A percentile compares a stretch with the other conserved stretches of the same genome.
These are phyloP conservation scores for Salix exigua DNA, from an alignment of 345 rosid species.

Conservation along the genomic window DNA sequence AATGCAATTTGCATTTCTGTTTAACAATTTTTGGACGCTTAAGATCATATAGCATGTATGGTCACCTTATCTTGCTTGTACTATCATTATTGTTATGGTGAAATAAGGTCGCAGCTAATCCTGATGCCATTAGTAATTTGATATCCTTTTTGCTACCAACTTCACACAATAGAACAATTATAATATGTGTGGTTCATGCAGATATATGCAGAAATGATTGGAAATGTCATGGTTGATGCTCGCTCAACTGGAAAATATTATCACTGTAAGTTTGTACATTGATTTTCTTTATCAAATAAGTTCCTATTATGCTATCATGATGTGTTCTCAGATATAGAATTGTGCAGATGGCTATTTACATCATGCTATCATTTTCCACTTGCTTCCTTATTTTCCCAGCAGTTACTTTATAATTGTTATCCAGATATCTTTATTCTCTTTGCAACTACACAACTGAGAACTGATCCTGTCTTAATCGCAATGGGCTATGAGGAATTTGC, in stretches of 20 bases:
- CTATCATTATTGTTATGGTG: not conserved
- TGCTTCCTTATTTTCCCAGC: not conserved
- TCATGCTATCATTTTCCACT: not conserved
- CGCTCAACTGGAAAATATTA: constrained; percentile 97
- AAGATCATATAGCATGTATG: not conserved
- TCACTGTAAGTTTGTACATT: constrained; percentile 63
- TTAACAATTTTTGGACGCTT: not conserved
- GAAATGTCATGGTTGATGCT: constrained; percentile 97
- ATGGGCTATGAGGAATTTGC: not conserved
- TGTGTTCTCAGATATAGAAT: not conserved
- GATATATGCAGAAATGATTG: constrained; percentile 98
- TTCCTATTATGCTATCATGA: not conserved
- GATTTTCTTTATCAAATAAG: not conserved
- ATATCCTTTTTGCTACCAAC: not conserved
- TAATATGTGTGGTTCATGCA: constrained; percentile 28
- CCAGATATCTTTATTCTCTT: not conserved
- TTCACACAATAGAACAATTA: not conserved
- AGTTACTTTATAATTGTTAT: not conserved
- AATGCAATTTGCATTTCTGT: not conserved
- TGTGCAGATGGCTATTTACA: not conserved
- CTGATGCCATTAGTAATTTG: not conserved
- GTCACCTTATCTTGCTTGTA: not conserved
- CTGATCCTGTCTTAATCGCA: not conserved
- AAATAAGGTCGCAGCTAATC: not conserved
- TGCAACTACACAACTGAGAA: not conserved